Evolutionary conservation across 1,284 basidiomycete species (phyloP).

Genomic region (Heimioporus punctisporus): DNA sequence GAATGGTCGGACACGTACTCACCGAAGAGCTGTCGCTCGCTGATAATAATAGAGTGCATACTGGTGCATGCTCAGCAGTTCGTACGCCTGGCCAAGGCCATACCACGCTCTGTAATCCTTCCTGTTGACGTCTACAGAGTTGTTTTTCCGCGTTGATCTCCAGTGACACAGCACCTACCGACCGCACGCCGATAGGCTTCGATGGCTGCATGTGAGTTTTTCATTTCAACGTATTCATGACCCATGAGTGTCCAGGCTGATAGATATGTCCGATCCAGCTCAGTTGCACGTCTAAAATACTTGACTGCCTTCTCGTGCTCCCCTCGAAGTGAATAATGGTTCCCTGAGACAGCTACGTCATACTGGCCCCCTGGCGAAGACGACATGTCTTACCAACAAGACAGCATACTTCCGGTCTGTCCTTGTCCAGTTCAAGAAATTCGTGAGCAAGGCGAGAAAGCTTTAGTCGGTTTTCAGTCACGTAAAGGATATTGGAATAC

Average conservation of each 20-base stretch:
- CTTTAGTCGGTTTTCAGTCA: conserved; percentile 88
- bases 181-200: conserved; percentile 97
- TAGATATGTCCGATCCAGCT: conserved; percentile 93
- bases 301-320: conserved; percentile 97
- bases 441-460: conserved; percentile 93
- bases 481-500: conserved; percentile 97
- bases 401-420: conserved; percentile 94
- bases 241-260: conserved; percentile 99
- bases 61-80: conserved; percentile 94
- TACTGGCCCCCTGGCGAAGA: too few species aligned
- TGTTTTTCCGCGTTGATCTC: neutral
- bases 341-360: conserved; percentile 56
- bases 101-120: conserved; percentile 99
- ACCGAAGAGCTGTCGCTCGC: conserved; percentile 92
- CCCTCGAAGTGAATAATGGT: conserved; percentile 92
- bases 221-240: conserved; percentile 98
- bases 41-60: conserved; percentile 98
- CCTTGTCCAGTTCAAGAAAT: conserved; percentile 86
- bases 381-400: conserved; percentile 72
- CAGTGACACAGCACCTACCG: conserved; percentile 53
- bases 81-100: conserved; percentile 98
- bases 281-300: conserved; percentile 93
- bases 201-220: conserved; percentile 98
- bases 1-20: conserved; percentile 19
- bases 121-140: conserved; percentile 80